Base-by-base conservation (phyloP, 768 basidiomycete genomes). In the Russula vinacea region DNA sequence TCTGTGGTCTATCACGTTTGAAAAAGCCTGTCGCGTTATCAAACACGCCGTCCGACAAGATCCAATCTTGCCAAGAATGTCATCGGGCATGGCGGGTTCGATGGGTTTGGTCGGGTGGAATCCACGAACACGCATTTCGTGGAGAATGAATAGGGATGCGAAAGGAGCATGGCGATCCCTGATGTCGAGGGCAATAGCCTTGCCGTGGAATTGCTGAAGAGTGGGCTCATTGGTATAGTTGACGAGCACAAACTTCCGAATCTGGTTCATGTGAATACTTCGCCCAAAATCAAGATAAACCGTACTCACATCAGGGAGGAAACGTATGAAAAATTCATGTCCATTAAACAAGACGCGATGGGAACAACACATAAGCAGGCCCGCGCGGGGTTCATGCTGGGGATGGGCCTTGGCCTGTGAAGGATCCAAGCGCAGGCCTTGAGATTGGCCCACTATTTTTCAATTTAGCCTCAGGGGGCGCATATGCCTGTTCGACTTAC, bases 51-150 rank as follows among this genome's bases (percentile, higher is more conserved):
- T 40, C 52, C 8, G 24, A 47, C 10, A 11, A 6, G 26, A 64
- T 47, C 59, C 63, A 64, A 22, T 60, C 44, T 56, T 65, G 59
- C 64, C 64, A 62, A 24, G 26, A 10, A 6, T 13, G 0, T 70
- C 61, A 62, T 59, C 47, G 29, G 71, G 66, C 0, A 73, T 45
- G 44, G 3, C 24, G 26, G 67, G 73, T 55, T 4, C 35, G 32
- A 63, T 14, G 26, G 71, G 71, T 62, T 9, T 3, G 58, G 76
- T 77, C 47, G 73, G 75, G 58, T 73, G 40, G 50, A 62, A 70
- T 22, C 69, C 75, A 44, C 73, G 74, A 57, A 75, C 74, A 13
- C 76, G 74, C 73, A 75, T 74, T 66, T 78, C 75, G 51, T 76
- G 76, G 57, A 74, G 67, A 45, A 75, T 71, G 66, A 77, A 75